A percentile compares a stretch with the other conserved stretches of the same genome.
Conservation (phyloP, 179 eudicot genomes). For the Heliamphora pulchella region DNA sequence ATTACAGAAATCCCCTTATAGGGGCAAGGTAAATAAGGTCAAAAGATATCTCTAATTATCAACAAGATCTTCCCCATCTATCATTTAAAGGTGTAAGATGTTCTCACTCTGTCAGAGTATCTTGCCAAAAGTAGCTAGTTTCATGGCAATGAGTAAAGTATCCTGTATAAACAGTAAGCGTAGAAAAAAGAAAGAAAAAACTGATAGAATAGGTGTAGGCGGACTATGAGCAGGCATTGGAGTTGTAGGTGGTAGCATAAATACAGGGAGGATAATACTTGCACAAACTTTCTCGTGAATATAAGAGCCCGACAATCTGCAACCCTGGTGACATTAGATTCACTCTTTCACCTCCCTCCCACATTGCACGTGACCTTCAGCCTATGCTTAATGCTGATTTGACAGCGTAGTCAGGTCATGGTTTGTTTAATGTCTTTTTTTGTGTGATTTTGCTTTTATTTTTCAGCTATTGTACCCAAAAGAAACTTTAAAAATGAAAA, state of each 20-base stretch:
- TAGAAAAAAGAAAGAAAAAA: background rate
- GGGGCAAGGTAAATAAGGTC: no score
- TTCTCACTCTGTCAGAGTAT: background rate
- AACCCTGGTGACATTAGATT: background rate
- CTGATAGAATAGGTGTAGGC: background rate
- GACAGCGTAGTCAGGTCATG: background rate
- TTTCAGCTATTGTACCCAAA: no score
- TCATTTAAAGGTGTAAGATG: no score
- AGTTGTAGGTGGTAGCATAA: background rate
- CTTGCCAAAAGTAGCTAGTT: background rate
- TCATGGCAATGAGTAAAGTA: background rate
- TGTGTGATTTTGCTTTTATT: background rate
- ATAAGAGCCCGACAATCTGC: background rate
- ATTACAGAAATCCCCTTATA: no score
- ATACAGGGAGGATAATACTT: background rate
- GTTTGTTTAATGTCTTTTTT: background rate
- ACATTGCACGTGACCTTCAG: background rate
- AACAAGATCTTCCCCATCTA: no score
- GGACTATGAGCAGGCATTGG: background rate
- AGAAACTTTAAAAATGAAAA: no score
- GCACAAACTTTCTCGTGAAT: background rate
- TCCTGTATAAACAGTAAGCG: background rate
- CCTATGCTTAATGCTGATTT: background rate
- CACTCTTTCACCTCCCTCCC: background rate
- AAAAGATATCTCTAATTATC: no score